phyloP scores from a whole-genome alignment of 208 protist species.

The Crithidia brevicula region DNA sequence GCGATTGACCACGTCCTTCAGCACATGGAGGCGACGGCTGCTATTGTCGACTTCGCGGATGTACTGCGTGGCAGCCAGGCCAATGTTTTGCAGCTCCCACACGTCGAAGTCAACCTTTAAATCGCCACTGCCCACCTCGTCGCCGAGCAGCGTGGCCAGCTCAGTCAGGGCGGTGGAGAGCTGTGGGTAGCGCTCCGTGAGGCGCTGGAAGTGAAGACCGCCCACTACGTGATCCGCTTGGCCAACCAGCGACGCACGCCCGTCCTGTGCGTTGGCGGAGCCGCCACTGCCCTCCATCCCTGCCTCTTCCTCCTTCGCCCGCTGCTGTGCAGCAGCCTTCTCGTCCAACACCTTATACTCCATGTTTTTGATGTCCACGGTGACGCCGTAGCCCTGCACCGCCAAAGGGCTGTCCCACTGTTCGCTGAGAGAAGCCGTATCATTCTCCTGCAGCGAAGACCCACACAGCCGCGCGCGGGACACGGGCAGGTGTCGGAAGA shows the following conservation, averaged over 20 bases:
- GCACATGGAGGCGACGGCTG: constrained; percentile 59
- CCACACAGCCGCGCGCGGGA: constrained; percentile 31
- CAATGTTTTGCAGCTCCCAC: constrained; percentile 75
- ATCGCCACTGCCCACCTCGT: constrained; percentile 34
- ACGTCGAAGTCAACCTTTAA: constrained; percentile 69
- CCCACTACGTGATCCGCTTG: constrained; percentile 23
- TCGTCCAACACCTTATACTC: constrained; percentile 98
- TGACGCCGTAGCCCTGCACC: constrained; percentile 95
- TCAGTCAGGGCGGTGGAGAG: constrained; percentile 37
- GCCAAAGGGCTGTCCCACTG: constrained; percentile 49
- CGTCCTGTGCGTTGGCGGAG: neutral
- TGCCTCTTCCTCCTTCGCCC: constrained; percentile 14
- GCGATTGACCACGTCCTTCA: constrained; percentile 83
- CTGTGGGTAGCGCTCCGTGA: constrained; percentile 44
- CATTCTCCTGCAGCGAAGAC: neutral
- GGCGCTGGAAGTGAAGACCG: constrained; percentile 44
- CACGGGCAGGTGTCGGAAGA: constrained; percentile 71
- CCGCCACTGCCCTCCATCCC: neutral
- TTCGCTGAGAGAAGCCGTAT: neutral
- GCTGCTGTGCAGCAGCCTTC: constrained; percentile 28
- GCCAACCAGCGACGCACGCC: neutral
- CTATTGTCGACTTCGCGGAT: constrained; percentile 39
- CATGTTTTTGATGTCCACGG: constrained; percentile 95
- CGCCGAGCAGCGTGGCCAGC: constrained; percentile 44
- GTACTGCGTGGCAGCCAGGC: constrained; percentile 55